Evolutionary conservation across 2,329 filamentous ascomycete genomes (phyloP).

Genomic region (Colletotrichum sp.): DNA sequence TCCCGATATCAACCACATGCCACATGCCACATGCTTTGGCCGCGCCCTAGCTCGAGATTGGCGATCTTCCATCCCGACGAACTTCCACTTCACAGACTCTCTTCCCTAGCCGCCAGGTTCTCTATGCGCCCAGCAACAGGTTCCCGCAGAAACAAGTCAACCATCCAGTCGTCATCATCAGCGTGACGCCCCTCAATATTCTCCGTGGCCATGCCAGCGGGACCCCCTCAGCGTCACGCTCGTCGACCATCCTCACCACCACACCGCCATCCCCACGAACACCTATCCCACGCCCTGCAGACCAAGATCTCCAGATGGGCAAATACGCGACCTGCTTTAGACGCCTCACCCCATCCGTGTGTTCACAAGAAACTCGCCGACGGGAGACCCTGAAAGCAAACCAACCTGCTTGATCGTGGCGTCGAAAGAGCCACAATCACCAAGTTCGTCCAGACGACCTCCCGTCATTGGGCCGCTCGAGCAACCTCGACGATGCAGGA

Average conservation of each 20-base stretch:
- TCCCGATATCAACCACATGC: conserved; percentile 1
- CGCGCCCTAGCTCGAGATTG: neutral
- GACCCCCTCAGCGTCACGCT: conserved; percentile 14
- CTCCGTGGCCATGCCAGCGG: neutral
- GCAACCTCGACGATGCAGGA: neutral
- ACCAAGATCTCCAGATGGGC: conserved; percentile 3
- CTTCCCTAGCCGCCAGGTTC: neutral
- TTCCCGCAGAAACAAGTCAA: neutral
- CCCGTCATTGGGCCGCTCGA: neutral
- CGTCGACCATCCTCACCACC: neutral
- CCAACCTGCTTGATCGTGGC: neutral
- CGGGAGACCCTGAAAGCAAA: neutral
- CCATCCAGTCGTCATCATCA: neutral
- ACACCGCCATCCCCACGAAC: neutral
- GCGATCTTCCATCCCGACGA: neutral
- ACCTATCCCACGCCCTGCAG: neutral
- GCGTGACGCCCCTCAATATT: neutral
- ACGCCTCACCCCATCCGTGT: conserved; percentile 16
- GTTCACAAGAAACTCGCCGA: neutral
- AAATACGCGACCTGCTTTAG: conserved; percentile 1
- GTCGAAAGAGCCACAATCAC: neutral
- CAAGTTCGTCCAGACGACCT: neutral
- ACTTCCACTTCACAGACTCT: neutral
- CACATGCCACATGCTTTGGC: neutral
- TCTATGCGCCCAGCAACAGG: conserved; percentile 8